Base-by-base conservation (phyloP, 768 basidiomycete species). In the Megacollybia marginata region DNA sequence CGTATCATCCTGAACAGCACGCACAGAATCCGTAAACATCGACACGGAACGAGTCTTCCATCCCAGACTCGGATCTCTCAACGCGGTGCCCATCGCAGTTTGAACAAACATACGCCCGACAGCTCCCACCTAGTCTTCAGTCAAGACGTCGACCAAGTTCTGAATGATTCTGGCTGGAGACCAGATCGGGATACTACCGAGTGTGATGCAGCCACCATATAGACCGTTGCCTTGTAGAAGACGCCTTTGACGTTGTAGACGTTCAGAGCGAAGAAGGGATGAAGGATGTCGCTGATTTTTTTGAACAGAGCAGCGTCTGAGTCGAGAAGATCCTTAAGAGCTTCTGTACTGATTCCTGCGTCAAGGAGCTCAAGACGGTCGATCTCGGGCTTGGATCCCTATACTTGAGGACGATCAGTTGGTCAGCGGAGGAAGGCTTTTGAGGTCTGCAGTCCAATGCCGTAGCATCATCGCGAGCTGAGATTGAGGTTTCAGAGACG, bases 251-350 rank as follows among this genome's bases (percentile, higher is more conserved):
- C 6, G 16, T 48, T 36, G 28, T 46, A 32, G 31, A 49, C 34
- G 33, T 48, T 32, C 44, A 31, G 40, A 9, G 34, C n/a, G 19
- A 65, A 46, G 44, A 67, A 48, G 1, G 64, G 65, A 47, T 68
- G 68, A 10, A 62, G 44, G 46, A 69, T 53, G n/a, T 58, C 57
- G 31, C 65, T 62, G 18, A 68, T 38, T 38, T 55, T 40, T 28
- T 47, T 38, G 51, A 67, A 67, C 3, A 69, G 62, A 19, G 55
- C 51, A 11, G 63, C 59, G 16, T 62, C 46, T 5, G 50, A 44
- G 2, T 7, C 13, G 3, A 69, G 42, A 11, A 71, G 55, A 15
- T 43, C 18, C 16, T 38, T 46, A 10, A 69, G 40, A 11, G 57
- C 57, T 16, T 52, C 40, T n/a, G 54, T 45, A 12, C 55, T 45